Evolutionary conservation across 2,329 filamentous ascomycete genomes (phyloP).

Genomic region (Pseudogymnoascus sp.): DNA sequence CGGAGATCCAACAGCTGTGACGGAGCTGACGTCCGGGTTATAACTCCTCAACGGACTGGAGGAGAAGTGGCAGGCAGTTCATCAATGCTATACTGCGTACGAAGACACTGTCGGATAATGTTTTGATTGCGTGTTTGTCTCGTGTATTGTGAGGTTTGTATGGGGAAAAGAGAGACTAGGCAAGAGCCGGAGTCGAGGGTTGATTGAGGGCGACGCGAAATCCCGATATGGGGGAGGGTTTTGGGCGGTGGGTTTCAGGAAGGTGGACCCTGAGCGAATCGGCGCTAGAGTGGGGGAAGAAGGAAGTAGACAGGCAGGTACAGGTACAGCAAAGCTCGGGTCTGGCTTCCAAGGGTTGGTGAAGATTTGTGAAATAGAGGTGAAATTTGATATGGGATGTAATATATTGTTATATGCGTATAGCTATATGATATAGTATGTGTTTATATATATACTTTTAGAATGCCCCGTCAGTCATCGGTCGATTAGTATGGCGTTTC

Average conservation of each 20-base stretch:
- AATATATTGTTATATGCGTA: neutral
- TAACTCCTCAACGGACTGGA: constrained; percentile 6
- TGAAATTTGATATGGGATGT: neutral
- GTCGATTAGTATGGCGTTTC: neutral
- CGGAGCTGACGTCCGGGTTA: constrained; percentile 3
- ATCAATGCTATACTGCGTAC: constrained; percentile 2
- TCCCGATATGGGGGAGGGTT: constrained; percentile 1
- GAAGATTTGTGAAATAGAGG: neutral
- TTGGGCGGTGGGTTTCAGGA: constrained; percentile 7
- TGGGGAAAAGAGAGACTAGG: neutral
- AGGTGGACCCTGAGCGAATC: neutral
- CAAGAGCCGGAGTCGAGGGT: constrained; percentile 4
- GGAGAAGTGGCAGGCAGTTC: neutral
- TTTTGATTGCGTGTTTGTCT: constrained; percentile 1
- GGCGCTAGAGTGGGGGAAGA: neutral
- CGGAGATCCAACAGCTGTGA: neutral
- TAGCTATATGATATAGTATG: neutral
- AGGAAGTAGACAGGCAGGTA: neutral
- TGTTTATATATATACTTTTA: neutral
- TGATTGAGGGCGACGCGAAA: constrained; percentile 6
- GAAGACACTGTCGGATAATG: neutral
- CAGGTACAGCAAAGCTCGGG: neutral
- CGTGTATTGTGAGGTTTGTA: neutral
- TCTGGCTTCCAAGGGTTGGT: neutral
- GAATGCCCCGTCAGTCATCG: neutral